These are phyloP conservation scores for Phanerochaete carnosa DNA, from an alignment of 768 basidiomycete genomes.

Conservation along the genomic window DNA sequence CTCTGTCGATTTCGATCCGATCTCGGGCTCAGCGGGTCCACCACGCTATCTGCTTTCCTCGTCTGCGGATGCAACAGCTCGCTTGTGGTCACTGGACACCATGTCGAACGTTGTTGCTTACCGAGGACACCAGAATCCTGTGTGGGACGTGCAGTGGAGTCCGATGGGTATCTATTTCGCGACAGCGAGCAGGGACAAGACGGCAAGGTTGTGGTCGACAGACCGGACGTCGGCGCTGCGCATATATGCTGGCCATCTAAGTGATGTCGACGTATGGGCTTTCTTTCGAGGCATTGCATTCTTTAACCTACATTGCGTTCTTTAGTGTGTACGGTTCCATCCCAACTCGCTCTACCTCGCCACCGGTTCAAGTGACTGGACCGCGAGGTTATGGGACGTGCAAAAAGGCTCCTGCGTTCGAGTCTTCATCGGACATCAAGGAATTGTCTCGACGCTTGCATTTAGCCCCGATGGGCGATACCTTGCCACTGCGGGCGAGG, in stretches of 20 bases:
- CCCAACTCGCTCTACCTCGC: constrained; percentile 97
- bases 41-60: constrained; percentile 88
- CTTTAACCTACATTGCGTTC: too few species aligned
- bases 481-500: constrained; percentile 89
- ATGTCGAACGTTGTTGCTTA: constrained; percentile 92
- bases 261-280: constrained; percentile 89
- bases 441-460: constrained; percentile 78
- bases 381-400: constrained; percentile 97
- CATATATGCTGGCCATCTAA: constrained; percentile 93
- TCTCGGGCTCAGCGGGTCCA: constrained; percentile 79
- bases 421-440: constrained; percentile 95
- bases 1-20: constrained; percentile 89
- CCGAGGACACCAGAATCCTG: constrained; percentile 92
- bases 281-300: neutral
- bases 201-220: constrained; percentile 94
- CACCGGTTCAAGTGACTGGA: constrained; percentile 95
- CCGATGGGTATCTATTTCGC: constrained; percentile 99
- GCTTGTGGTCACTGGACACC: constrained; percentile 95
- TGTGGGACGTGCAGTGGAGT: constrained; percentile 99
- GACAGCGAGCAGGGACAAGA: constrained; percentile 89
- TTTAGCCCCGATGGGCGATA: constrained; percentile 93
- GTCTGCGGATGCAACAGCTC: constrained; percentile 87
- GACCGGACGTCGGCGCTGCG: constrained; percentile 83
- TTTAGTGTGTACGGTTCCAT: constrained; percentile 93
- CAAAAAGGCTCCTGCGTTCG: constrained; percentile 91